Conservation (phyloP, 495 filamentous ascomycete species). For the Saxophila tyrrhenica region DNA sequence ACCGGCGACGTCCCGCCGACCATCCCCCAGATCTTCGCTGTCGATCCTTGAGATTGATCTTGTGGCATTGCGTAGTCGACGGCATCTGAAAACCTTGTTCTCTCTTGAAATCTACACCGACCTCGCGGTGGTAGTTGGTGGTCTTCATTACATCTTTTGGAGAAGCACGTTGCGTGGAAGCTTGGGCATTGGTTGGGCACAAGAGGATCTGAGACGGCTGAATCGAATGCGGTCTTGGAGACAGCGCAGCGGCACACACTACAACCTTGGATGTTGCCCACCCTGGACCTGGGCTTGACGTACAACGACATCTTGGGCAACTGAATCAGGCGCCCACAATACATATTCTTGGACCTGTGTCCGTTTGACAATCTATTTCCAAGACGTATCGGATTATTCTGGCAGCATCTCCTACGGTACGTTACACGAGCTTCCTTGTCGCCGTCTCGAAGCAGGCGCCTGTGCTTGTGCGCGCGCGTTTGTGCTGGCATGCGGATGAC, state of each 20-base stretch:
- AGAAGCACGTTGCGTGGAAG: no score
- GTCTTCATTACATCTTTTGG: not conserved
- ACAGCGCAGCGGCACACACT: not conserved
- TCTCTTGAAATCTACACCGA: not conserved
- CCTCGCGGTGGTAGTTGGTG: not conserved
- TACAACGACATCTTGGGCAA: no score
- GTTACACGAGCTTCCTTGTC: conserved; percentile 5
- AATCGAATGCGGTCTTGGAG: not conserved
- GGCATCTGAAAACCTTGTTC: not conserved
- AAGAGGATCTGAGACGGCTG: not conserved
- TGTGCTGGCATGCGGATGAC: conserved; percentile 3
- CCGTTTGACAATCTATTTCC: not conserved
- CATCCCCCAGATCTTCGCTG: no score
- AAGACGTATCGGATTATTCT: not conserved
- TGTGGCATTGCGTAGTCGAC: no score
- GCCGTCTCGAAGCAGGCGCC: not conserved
- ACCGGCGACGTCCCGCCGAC: not conserved
- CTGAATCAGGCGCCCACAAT: not conserved
- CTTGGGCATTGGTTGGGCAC: not conserved
- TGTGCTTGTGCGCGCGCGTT: not conserved
- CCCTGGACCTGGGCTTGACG: not conserved
- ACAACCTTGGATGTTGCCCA: not conserved
- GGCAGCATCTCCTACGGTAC: not conserved
- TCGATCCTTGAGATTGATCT: no score
- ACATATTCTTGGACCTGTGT: not conserved